Evolutionary conservation across 495 filamentous ascomycete genomes (phyloP), one percentile per base, ranked within the genome.

Genomic region (Rhypophila decipiens): DNA sequence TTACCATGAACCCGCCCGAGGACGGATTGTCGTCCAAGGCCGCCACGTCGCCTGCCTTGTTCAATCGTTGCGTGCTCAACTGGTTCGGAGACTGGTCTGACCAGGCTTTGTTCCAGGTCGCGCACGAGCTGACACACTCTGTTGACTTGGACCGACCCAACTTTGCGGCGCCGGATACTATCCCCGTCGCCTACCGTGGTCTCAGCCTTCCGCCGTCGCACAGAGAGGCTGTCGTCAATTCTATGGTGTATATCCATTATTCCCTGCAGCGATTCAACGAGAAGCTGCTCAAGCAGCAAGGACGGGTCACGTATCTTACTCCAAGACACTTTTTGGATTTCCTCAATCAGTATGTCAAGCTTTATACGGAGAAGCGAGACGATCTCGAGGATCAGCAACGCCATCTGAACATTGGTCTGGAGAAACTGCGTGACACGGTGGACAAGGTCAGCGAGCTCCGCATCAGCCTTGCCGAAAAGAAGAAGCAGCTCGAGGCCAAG

Each of bases 21-120:
- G 94, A 91, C 51, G 93, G 91, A 1, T 68, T 99, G 35, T 90
- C 86, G 10, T 95, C 90, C 5, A 96, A 95, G 69, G 94, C 93
- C 43, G 93, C 93, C 15, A 99, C 94, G 12, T 95, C 88, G 74
- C 93, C 93, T 35, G 93, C 93, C 23, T 67, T 99, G 55, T 99
- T 99, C 82, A 99, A 99, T 69, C 83, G 93, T 72, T 99, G 93
- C 60, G 93, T 99, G 36, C 82, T 99, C 44, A 99, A 99, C 70
- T 99, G 93, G 93, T 96, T 97, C 65, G 93, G 93, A 39, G 93
- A 99, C 70, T 99, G 93, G 93, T 97, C 93, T 7, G 93, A 97
- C 64, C 94, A 97, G 64, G 94, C 93, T 19, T 81, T 99, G 33
- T 99, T 94, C 84, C 94, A 97, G 68, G 94, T 99, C 47, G 93